Evolutionary conservation across 2,329 filamentous ascomycete species (phyloP).

Genomic region (Paraconiothyrium brasiliense): DNA sequence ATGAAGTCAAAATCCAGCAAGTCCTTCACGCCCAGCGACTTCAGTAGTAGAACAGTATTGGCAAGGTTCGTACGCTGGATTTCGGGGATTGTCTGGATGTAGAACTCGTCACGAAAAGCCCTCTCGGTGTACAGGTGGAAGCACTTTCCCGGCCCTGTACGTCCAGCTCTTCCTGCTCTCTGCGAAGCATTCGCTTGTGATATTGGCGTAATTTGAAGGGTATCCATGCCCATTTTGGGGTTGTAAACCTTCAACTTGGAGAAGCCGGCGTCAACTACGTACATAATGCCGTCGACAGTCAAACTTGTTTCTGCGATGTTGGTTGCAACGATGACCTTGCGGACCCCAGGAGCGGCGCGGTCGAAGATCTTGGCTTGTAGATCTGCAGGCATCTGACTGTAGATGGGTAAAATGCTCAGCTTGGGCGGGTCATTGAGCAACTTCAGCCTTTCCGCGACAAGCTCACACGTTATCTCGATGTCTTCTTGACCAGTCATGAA

Average conservation of each 20-base stretch:
- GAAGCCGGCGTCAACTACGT: slow-evolving; percentile 95
- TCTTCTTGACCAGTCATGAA: slow-evolving; percentile 99
- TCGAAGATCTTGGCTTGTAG: slow-evolving; percentile 98
- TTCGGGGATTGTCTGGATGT: slow-evolving; percentile 95
- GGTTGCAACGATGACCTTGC: slow-evolving; percentile 97
- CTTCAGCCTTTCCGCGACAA: slow-evolving; percentile 86
- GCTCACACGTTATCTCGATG: slow-evolving; percentile 94
- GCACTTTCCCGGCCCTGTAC: slow-evolving; percentile 94
- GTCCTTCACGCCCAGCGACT: slow-evolving; percentile 93
- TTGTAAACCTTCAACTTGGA: slow-evolving; percentile 99
- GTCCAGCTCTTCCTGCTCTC: slow-evolving; percentile 89
- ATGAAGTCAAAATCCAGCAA: slow-evolving; percentile 98
- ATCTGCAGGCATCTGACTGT: slow-evolving; percentile 99
- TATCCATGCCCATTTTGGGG: slow-evolving; percentile 99
- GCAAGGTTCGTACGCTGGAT: slow-evolving; percentile 96
- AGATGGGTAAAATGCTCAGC: slow-evolving; percentile 93
- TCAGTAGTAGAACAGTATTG: slow-evolving; percentile 93
- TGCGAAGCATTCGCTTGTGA: slow-evolving; percentile 96
- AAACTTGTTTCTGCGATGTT: slow-evolving; percentile 98
- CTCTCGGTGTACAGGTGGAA: slow-evolving; percentile 94
- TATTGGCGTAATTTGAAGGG: slow-evolving; percentile 95
- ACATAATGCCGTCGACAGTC: slow-evolving; percentile 99
- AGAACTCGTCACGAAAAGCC: slow-evolving; percentile 94
- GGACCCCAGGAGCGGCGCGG: slow-evolving; percentile 84
- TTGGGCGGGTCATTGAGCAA: slow-evolving; percentile 94